These are phyloP conservation scores for Leucosporidium creatinivorum DNA, from an alignment of 768 basidiomycete genomes.

Conservation along the genomic window DNA sequence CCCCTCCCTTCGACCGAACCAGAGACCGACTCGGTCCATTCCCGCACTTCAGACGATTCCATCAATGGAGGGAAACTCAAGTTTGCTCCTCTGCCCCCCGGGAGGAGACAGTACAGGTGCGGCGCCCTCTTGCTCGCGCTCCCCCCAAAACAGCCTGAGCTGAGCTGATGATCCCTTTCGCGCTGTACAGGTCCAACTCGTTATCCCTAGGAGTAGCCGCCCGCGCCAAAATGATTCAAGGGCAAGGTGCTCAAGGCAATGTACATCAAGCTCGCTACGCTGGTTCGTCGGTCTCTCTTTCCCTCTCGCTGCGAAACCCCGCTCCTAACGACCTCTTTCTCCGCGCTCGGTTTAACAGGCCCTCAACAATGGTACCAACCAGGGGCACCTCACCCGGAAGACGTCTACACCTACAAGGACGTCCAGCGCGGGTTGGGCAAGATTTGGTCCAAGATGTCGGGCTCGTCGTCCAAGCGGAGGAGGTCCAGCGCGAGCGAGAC, in stretches of 20 bases:
- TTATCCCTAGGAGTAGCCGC: conserved; percentile 27
- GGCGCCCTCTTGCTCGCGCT: too few relatives aligned
- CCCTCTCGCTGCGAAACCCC: too few relatives aligned
- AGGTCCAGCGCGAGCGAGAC: neutral
- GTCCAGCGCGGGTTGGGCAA: conserved; percentile 11
- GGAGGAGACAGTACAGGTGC: neutral
- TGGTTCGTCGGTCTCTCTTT: conserved; percentile 6
- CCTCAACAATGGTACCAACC: conserved; percentile 22
- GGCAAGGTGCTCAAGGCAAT: conserved; percentile 11
- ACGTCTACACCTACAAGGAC: conserved; percentile 30
- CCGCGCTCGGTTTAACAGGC: neutral
- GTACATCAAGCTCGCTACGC: conserved; percentile 17
- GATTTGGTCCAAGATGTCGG: conserved; percentile 20
- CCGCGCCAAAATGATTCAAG: conserved; percentile 22
- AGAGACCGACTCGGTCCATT: neutral
- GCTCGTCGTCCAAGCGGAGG: too few relatives aligned
- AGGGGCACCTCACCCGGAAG: conserved; percentile 17
- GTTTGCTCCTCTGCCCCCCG: conserved; percentile 27
- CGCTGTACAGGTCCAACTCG: conserved; percentile 24
- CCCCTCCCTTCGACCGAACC: neutral
- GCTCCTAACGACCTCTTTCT: too few relatives aligned
- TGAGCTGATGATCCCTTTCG: too few relatives aligned
- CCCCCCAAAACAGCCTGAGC: too few relatives aligned
- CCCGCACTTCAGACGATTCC: neutral
- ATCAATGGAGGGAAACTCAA: conserved; percentile 1